phyloP scores from a whole-genome alignment of 1,139 yeast species.

The Lodderomyces pseudojiufengensis region DNA sequence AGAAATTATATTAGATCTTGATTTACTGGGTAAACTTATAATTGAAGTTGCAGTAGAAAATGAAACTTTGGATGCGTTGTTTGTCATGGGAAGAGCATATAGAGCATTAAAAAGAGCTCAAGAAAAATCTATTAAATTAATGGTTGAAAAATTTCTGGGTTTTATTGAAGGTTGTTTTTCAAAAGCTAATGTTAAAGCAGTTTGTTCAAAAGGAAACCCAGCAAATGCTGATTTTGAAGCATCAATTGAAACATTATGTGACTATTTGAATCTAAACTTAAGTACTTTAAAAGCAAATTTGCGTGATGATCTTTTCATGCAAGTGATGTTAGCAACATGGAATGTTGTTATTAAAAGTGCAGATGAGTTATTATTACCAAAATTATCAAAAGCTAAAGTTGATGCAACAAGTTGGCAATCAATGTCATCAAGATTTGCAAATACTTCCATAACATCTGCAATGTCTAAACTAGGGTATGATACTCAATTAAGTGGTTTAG shows the following conservation, averaged over 20 bases:
- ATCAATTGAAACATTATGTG: constrained; percentile 71
- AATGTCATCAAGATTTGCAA: constrained; percentile 48
- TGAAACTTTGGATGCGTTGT: constrained; percentile 73
- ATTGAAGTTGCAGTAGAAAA: constrained; percentile 73
- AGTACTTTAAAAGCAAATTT: constrained; percentile 62
- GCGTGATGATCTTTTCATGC: constrained; percentile 54
- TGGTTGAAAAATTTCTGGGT: constrained; percentile 59
- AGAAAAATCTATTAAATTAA: constrained; percentile 59
- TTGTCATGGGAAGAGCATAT: constrained; percentile 74
- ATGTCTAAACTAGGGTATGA: constrained; percentile 33
- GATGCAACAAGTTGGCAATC: constrained; percentile 43
- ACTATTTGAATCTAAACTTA: constrained; percentile 68
- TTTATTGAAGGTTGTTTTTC: constrained; percentile 43
- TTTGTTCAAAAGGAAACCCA: constrained; percentile 48
- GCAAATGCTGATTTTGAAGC: constrained; percentile 57
- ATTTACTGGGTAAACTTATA: constrained; percentile 62
- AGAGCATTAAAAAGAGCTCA: constrained; percentile 60
- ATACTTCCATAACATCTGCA: constrained; percentile 33
- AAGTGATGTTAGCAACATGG: constrained; percentile 81
- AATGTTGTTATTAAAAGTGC: constrained; percentile 58
- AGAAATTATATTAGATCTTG: constrained; percentile 59
- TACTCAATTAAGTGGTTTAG: constrained; percentile 53
- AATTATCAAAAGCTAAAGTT: constrained; percentile 50
- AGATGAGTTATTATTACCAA: constrained; percentile 69
- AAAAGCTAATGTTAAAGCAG: constrained; percentile 43